Evolutionary conservation across 2,329 filamentous ascomycete genomes (phyloP).

Genomic region (Neoscytalidium dimidiatum): DNA sequence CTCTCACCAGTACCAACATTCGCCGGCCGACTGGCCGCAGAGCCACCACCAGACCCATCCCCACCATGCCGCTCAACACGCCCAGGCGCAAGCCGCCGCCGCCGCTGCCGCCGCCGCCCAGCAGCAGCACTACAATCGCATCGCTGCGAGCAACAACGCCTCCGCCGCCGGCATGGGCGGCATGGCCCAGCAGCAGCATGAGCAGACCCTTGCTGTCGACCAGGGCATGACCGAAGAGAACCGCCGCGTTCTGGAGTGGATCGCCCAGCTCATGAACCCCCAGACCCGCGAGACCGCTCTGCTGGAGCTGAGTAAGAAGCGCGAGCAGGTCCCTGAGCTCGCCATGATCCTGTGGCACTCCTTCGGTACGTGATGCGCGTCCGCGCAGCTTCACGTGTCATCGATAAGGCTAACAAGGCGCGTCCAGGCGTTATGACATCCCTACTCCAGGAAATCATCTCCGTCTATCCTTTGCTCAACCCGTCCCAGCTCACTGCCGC

Average conservation of each 20-base stretch:
- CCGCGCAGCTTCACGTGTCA: neutral
- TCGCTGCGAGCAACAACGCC: slow-evolving; percentile 66
- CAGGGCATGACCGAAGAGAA: slow-evolving; percentile 80
- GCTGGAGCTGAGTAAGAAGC: slow-evolving; percentile 96
- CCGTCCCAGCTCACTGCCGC: slow-evolving; percentile 95
- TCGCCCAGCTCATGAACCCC: slow-evolving; percentile 87
- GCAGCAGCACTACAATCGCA: slow-evolving; percentile 68
- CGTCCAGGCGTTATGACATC: slow-evolving; percentile 91
- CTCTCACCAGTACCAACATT: slow-evolving; percentile 60
- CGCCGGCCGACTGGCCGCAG: slow-evolving; percentile 55
- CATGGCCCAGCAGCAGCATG: slow-evolving; percentile 38
- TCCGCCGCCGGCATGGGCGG: slow-evolving; percentile 38
- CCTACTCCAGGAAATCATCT: slow-evolving; percentile 96
- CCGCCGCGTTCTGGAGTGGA: slow-evolving; percentile 86
- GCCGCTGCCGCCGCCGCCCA: slow-evolving; percentile 52
- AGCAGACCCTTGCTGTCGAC: slow-evolving; percentile 34
- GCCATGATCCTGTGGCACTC: slow-evolving; percentile 98
- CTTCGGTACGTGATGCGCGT: slow-evolving; percentile 67
- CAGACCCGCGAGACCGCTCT: slow-evolving; percentile 86
- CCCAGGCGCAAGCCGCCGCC: slow-evolving; percentile 56
- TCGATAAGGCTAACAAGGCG: slow-evolving; percentile 28
- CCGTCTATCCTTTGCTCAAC: slow-evolving; percentile 94
- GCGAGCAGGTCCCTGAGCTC: slow-evolving; percentile 95
- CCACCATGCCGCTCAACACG: slow-evolving; percentile 42
- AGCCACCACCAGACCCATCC: slow-evolving; percentile 43